Conservation (phyloP, 805 yeast species). For the Tetrapisispora nanseiensis region DNA sequence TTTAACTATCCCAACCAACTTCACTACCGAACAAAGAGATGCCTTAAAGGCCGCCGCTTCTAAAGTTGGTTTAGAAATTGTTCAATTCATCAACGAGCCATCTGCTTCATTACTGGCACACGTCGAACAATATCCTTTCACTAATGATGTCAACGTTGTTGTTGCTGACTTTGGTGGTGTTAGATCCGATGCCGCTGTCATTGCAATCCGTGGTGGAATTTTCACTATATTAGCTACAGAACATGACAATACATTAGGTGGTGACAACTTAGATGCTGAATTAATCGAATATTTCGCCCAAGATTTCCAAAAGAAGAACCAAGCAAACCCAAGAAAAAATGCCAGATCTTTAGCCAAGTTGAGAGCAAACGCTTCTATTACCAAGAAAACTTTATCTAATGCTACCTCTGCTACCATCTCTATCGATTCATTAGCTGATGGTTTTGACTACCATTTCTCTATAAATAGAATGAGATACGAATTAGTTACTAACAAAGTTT, state of each 20-base stretch:
- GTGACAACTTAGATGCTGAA: constrained; percentile 72
- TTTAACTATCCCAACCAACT: constrained; percentile 25
- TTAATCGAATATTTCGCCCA: constrained; percentile 78
- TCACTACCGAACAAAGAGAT: background rate
- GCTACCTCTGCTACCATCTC: constrained; percentile 84
- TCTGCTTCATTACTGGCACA: constrained; percentile 85
- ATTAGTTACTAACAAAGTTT: constrained; percentile 69
- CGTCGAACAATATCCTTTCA: constrained; percentile 37
- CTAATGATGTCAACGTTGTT: constrained; percentile 35
- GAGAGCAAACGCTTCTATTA: constrained; percentile 67
- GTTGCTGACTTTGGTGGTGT: constrained; percentile 97
- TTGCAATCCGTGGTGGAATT: constrained; percentile 89
- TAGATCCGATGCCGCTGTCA: constrained; percentile 89
- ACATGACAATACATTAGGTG: constrained; percentile 78
- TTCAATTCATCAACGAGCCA: constrained; percentile 88
- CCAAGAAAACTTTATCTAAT: constrained; percentile 87
- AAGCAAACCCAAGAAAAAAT: constrained; percentile 68
- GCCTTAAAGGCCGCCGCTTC: constrained; percentile 38
- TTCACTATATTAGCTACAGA: constrained; percentile 79
- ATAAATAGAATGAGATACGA: constrained; percentile 93
- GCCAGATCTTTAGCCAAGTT: constrained; percentile 85
- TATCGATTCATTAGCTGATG: constrained; percentile 89
- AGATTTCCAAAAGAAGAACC: constrained; percentile 85
- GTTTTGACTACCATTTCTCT: constrained; percentile 84
- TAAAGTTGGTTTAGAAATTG: constrained; percentile 66